Evolutionary conservation across 345 rosid species (phyloP).

Genomic region (Psidium friedrichsthalianum): DNA sequence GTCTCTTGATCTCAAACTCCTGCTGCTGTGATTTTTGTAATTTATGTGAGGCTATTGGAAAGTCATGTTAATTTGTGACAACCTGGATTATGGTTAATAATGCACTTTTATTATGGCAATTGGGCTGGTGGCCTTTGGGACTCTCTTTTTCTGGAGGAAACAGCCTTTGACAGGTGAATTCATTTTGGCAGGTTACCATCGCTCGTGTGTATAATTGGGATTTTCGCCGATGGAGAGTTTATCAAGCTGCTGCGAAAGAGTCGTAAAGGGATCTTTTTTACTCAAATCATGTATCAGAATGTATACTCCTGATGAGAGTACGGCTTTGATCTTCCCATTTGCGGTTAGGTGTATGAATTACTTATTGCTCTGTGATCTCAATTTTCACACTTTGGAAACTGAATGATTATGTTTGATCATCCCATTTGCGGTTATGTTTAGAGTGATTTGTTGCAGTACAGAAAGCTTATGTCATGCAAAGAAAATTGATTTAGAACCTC

Average conservation of each 20-base stretch:
- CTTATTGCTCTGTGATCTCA: neutral
- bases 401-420: neutral
- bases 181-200: conserved; percentile 51
- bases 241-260: conserved; percentile 39
- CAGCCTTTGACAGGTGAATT: neutral
- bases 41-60: neutral
- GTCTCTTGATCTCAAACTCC: neutral
- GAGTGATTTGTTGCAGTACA: neutral
- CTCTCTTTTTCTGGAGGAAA: neutral
- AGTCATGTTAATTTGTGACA: neutral
- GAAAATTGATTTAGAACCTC: neutral
- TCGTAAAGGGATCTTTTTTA: conserved; percentile 6
- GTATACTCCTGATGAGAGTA: neutral
- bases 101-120: neutral
- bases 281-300: neutral
- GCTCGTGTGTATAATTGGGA: conserved; percentile 91
- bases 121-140: neutral
- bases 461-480: neutral
- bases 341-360: neutral
- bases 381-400: neutral
- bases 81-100: neutral
- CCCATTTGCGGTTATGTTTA: neutral
- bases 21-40: neutral
- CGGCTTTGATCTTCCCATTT: neutral
- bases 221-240: conserved; percentile 75